Percentiles rank a stretch among this genome's conserved stretches.
These are phyloP conservation scores for Geotrichum aggregatum DNA, from an alignment of 1,139 yeast genomes.

Conservation along the genomic window DNA sequence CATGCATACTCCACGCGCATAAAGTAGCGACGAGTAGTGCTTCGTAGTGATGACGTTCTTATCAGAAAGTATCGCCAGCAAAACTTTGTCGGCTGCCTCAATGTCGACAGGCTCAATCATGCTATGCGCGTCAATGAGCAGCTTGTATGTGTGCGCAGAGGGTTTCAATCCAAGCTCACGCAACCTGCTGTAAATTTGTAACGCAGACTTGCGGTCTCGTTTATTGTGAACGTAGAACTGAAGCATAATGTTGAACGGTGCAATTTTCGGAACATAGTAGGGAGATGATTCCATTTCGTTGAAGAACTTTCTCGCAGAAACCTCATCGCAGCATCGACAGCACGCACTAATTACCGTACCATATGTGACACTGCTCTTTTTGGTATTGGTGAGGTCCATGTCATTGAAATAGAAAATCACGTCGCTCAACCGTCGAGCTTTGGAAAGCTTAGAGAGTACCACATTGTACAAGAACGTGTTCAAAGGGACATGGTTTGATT, in stretches of 20 bases:
- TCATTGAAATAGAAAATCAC: slow-evolving; percentile 35
- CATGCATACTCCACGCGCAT: slow-evolving; percentile 42
- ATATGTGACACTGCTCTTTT: slow-evolving; percentile 38
- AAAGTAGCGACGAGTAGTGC: slow-evolving; percentile 42
- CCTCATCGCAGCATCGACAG: slow-evolving; percentile 41
- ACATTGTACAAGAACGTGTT: slow-evolving; percentile 41
- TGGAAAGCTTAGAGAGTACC: slow-evolving; percentile 38
- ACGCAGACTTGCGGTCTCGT: slow-evolving; percentile 37
- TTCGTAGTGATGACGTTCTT: slow-evolving; percentile 32
- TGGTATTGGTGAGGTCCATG: slow-evolving; percentile 36
- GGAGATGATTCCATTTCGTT: slow-evolving; percentile 39
- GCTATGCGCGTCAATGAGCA: slow-evolving; percentile 41
- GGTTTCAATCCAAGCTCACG: slow-evolving; percentile 33
- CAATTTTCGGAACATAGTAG: slow-evolving; percentile 36
- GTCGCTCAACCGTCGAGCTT: slow-evolving; percentile 39
- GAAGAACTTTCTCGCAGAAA: slow-evolving; percentile 36
- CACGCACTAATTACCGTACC: slow-evolving; percentile 43
- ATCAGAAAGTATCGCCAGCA: slow-evolving; percentile 35
- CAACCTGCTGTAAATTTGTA: slow-evolving; percentile 35
- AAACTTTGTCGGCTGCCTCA: slow-evolving; percentile 39
- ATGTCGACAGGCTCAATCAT: slow-evolving; percentile 37
- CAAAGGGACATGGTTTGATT: slow-evolving; percentile 31
- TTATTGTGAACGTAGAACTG: slow-evolving; percentile 40
- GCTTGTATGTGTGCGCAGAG: slow-evolving; percentile 41
- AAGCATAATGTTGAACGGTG: slow-evolving; percentile 42